Evolutionary conservation across 331 rosid genomes (phyloP).

Genomic region (Quercus lobata): DNA sequence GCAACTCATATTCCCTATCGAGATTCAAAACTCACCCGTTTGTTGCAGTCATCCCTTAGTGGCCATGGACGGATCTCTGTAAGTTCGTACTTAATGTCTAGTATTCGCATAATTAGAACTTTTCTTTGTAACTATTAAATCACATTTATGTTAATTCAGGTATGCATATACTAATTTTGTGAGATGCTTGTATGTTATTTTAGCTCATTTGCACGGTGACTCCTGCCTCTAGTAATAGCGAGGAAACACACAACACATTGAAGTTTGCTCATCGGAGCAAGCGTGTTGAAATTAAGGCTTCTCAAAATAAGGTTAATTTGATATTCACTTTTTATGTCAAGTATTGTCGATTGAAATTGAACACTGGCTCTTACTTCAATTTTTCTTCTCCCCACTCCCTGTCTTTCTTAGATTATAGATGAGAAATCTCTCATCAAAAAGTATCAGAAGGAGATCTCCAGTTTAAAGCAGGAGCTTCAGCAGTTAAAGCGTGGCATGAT

Average conservation of each 20-base stretch:
- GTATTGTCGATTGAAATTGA: not conserved
- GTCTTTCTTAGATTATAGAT: slow-evolving; percentile 66
- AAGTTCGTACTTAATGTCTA: slow-evolving; percentile 34
- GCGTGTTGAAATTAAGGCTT: slow-evolving; percentile 92
- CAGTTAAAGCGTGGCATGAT: slow-evolving; percentile 87
- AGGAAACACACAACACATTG: slow-evolving; percentile 99
- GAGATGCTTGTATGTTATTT: slow-evolving; percentile 25
- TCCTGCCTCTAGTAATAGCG: slow-evolving; percentile 96
- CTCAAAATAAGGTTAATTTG: slow-evolving; percentile 80
- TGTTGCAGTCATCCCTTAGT: slow-evolving; percentile 85
- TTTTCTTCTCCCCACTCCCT: not conserved
- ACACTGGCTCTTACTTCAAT: not conserved
- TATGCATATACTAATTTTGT: not conserved
- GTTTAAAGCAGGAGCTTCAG: slow-evolving; percentile 89
- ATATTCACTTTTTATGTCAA: not conserved
- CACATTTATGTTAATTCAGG: not conserved
- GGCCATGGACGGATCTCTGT: slow-evolving; percentile 99
- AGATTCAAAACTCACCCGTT: slow-evolving; percentile 99
- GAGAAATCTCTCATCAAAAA: slow-evolving; percentile 96
- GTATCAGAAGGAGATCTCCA: slow-evolving; percentile 94
- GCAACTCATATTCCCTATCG: slow-evolving; percentile 98
- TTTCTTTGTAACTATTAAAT: not conserved
- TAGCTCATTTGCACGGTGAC: slow-evolving; percentile 99
- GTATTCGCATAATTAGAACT: not conserved
- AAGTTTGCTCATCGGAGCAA: slow-evolving; percentile 98